phyloP scores from a whole-genome alignment of 73 alveolate species.

The Tetrahymena malaccensis region DNA sequence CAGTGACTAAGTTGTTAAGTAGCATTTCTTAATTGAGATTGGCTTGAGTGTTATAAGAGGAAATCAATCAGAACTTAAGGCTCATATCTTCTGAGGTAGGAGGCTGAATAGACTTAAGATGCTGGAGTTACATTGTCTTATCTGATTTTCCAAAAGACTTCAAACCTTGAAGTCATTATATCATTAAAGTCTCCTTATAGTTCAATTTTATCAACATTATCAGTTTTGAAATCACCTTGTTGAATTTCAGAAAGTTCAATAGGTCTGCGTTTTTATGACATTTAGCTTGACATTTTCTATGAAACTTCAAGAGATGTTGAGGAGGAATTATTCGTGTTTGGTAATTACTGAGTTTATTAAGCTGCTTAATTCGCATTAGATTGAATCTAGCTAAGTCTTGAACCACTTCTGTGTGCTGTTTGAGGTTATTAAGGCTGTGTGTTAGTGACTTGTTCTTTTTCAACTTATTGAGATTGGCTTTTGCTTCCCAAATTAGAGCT shows the following conservation, averaged over 20 bases:
- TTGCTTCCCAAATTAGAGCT: not conserved
- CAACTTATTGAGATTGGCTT: not conserved
- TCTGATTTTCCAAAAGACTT: not conserved
- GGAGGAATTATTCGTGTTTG: not conserved
- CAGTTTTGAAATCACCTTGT: not conserved
- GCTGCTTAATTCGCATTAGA: not conserved
- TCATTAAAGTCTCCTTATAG: not conserved
- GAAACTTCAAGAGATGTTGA: not conserved
- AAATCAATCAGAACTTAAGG: not conserved
- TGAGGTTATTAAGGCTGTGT: not conserved
- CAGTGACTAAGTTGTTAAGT: not conserved
- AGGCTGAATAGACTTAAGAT: not conserved
- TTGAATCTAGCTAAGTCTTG: not conserved
- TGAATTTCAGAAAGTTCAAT: not conserved
- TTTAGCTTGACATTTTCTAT: not conserved
- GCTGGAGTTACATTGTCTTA: not conserved
- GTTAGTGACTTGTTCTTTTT: not conserved
- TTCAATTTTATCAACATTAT: not conserved
- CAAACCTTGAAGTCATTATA: not conserved
- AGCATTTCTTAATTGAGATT: not conserved
- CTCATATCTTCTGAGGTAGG: not conserved
- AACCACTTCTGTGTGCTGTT: not conserved
- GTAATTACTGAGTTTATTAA: not conserved
- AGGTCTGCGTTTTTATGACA: not conserved
- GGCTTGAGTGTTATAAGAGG: not conserved